Percentiles rank a stretch among this genome's conserved stretches.
These are phyloP conservation scores for Cicer cuneatum DNA, from an alignment of 306 rosid genomes.

Conservation along the genomic window DNA sequence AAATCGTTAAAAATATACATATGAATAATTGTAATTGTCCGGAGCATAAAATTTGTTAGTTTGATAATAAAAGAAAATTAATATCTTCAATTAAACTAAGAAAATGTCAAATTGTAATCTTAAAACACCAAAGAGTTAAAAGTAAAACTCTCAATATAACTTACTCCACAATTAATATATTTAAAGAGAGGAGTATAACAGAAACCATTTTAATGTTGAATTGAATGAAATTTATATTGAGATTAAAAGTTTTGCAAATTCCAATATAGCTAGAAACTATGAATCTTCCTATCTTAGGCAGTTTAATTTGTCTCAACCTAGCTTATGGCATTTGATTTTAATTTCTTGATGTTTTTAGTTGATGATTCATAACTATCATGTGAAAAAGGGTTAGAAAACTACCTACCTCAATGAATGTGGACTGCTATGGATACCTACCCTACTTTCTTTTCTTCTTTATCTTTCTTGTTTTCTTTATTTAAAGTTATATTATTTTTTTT, in stretches of 20 bases:
- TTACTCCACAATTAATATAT: too few species aligned
- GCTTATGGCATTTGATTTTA: not conserved
- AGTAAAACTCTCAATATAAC: too few species aligned
- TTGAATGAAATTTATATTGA: not conserved
- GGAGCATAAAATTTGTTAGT: too few species aligned
- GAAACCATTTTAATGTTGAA: too few species aligned
- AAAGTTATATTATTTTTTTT: conserved; percentile 39
- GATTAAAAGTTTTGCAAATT: conserved; percentile 1
- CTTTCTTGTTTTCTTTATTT: conserved; percentile 48
- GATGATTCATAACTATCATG: conserved; percentile 39
- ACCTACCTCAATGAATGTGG: conserved; percentile 42
- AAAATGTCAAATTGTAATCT: too few species aligned
- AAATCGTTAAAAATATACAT: too few species aligned
- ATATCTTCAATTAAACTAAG: too few species aligned
- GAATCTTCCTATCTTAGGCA: not conserved
- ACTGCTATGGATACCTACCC: conserved; percentile 36
- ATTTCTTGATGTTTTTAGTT: conserved; percentile 27
- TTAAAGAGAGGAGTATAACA: too few species aligned
- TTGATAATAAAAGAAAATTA: too few species aligned
- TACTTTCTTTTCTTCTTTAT: conserved; percentile 37
- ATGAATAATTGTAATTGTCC: too few species aligned
- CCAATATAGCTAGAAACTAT: conserved; percentile 5
- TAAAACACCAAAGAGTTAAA: too few species aligned
- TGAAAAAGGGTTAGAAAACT: conserved; percentile 49
- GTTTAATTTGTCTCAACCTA: conserved; percentile 10